Evolutionary conservation across 78 protist species (phyloP).

Genomic region (Tieghemostelium lacteum): DNA sequence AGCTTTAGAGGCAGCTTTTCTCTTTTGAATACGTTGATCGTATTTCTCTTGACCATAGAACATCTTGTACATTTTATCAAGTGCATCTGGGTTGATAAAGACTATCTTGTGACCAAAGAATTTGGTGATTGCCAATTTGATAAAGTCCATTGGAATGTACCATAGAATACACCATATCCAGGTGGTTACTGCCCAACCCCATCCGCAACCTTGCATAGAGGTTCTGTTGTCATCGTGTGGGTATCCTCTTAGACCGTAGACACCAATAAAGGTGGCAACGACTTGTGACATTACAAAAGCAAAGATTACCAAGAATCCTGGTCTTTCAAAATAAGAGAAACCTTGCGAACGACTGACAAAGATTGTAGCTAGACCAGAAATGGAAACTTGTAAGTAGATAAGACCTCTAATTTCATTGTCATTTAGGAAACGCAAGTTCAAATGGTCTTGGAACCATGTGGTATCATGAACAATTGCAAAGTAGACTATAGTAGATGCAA

Average conservation of each 20-base stretch:
- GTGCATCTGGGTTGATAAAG: constrained; percentile 17
- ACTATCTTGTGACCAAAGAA: not conserved
- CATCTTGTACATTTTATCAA: not conserved
- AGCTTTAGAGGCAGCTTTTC: no score
- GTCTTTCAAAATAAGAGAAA: constrained; percentile 85
- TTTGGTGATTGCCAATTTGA: constrained; percentile 74
- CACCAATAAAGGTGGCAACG: constrained; percentile 82
- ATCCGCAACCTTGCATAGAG: constrained; percentile 83
- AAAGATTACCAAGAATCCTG: constrained; percentile 68
- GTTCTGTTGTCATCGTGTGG: constrained; percentile 27
- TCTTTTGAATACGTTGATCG: not conserved
- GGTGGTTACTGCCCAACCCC: constrained; percentile 77
- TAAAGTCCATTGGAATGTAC: constrained; percentile 87
- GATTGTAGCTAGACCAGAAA: constrained; percentile 85
- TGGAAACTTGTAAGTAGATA: constrained; percentile 85
- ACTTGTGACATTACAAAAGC: constrained; percentile 87
- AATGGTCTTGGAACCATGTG: constrained; percentile 43
- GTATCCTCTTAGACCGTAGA: constrained; percentile 86
- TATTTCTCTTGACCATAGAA: constrained; percentile 22
- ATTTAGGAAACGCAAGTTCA: constrained; percentile 31
- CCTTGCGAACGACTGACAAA: constrained; percentile 82
- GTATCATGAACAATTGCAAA: constrained; percentile 75
- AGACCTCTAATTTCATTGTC: constrained; percentile 78
- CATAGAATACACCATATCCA: constrained; percentile 88
- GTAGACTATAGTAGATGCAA: constrained; percentile 79